Conservation (phyloP, 2,329 filamentous ascomycete species). For the Colletotrichum australisinense region DNA sequence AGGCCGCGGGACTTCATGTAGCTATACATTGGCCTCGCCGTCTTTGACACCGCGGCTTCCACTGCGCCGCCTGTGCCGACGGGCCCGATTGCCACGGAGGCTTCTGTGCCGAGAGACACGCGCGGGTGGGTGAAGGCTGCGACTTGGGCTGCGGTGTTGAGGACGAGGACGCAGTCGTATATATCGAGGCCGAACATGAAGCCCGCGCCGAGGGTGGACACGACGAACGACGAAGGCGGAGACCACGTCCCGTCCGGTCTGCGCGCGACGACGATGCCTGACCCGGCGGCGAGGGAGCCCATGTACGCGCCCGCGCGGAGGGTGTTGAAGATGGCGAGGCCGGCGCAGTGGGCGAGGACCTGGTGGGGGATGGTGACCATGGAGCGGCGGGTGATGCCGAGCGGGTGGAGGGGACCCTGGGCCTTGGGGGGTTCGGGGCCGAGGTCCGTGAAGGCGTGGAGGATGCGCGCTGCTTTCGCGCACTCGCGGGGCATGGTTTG, state of each 20-base stretch:
- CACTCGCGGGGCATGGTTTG: constrained; percentile 79
- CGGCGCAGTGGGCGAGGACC: constrained; percentile 66
- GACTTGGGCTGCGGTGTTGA: constrained; percentile 76
- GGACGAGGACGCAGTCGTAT: constrained; percentile 81
- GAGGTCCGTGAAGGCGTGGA: constrained; percentile 76
- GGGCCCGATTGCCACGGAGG: constrained; percentile 72
- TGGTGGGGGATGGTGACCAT: constrained; percentile 51
- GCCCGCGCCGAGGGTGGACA: constrained; percentile 77
- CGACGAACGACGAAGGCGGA: constrained; percentile 77
- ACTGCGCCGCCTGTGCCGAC: constrained; percentile 73
- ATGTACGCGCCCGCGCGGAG: constrained; percentile 69
- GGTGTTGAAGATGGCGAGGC: constrained; percentile 73
- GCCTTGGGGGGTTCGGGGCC: constrained; percentile 36
- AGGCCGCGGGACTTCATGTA: constrained; percentile 86
- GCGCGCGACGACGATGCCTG: constrained; percentile 69
- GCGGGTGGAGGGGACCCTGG: constrained; percentile 45
- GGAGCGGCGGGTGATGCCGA: constrained; percentile 46
- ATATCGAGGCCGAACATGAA: constrained; percentile 80
- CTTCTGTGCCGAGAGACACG: constrained; percentile 75
- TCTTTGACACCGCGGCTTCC: constrained; percentile 46
- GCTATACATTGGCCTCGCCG: constrained; percentile 75
- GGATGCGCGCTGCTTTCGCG: constrained; percentile 80
- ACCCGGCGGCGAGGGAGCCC: constrained; percentile 68
- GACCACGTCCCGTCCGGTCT: constrained; percentile 73
- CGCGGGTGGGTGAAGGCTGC: constrained; percentile 75